Conservation (phyloP, 345 rosid genomes). For the Eucalyptus virginea region DNA sequence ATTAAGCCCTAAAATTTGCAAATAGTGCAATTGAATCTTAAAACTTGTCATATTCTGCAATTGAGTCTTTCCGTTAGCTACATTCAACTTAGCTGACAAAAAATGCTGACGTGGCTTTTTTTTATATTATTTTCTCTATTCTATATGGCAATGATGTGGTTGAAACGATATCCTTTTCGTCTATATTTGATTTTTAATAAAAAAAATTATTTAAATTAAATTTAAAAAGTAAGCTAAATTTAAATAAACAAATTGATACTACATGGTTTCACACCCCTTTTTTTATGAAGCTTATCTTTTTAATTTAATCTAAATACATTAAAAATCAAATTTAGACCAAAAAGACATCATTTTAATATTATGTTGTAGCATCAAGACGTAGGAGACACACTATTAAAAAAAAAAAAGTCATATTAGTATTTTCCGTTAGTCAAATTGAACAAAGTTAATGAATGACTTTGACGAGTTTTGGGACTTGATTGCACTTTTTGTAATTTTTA, state of each 20-base stretch:
- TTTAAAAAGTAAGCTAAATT: neutral
- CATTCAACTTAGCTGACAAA: neutral
- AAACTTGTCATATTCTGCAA: too few relatives aligned
- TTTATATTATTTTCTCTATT: neutral
- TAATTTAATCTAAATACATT: too few relatives aligned
- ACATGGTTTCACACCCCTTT: neutral
- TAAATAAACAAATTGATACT: neutral
- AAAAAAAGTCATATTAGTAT: neutral
- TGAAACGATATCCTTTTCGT: neutral
- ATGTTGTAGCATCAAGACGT: neutral
- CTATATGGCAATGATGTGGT: neutral
- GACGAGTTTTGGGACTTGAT: neutral
- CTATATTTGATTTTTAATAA: too few relatives aligned
- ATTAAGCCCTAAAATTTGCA: neutral
- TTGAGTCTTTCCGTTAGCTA: neutral
- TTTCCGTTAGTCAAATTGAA: neutral
- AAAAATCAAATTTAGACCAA: too few relatives aligned
- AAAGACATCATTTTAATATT: neutral
- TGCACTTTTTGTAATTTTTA: too few relatives aligned
- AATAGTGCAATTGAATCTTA: too few relatives aligned
- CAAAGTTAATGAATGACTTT: neutral
- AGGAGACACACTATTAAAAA: neutral
- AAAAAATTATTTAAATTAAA: too few relatives aligned
- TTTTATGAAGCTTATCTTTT: neutral
- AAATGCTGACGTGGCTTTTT: accelerated